Conservation (phyloP, 2,329 filamentous ascomycete species). For the Catunica adiposa region DNA sequence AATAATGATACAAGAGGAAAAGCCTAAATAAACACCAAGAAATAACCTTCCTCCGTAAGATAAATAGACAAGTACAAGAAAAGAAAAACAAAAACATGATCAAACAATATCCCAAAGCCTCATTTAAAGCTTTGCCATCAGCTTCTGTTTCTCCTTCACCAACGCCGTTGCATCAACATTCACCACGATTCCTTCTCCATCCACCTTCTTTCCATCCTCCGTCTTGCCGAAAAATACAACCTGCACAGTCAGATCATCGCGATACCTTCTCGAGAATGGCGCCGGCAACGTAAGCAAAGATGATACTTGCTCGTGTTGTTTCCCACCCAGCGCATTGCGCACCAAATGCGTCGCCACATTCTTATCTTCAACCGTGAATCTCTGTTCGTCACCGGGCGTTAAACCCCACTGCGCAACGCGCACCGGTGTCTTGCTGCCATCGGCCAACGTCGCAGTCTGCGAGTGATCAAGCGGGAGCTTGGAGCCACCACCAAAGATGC, state of each 20-base stretch:
- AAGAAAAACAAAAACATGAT: neutral
- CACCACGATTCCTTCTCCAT: conserved; percentile 44
- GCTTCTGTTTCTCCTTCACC: conserved; percentile 24
- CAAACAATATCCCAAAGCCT: neutral
- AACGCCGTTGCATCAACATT: conserved; percentile 64
- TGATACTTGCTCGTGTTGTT: conserved; percentile 83
- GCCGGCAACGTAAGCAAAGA: conserved; percentile 80
- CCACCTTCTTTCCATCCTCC: conserved; percentile 34
- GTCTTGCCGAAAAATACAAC: conserved; percentile 90
- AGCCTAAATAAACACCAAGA: neutral
- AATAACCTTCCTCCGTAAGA: too few relatives aligned
- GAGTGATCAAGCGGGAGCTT: conserved; percentile 50
- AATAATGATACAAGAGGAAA: neutral
- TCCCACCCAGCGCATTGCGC: conserved; percentile 84
- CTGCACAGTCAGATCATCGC: conserved; percentile 91
- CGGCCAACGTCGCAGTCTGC: conserved; percentile 58
- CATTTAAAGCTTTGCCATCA: conserved; percentile 26
- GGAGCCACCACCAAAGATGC: conserved; percentile 30
- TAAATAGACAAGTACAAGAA: too few relatives aligned
- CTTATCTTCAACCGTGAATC: conserved; percentile 90
- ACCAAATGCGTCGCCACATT: conserved; percentile 94
- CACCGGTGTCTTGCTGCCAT: conserved; percentile 58
- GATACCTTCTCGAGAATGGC: conserved; percentile 79
- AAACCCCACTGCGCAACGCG: conserved; percentile 85
- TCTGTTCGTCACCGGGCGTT: conserved; percentile 50